Conservation (phyloP, 2,329 filamentous ascomycete genomes). For the Aquanectria penicillioides region DNA sequence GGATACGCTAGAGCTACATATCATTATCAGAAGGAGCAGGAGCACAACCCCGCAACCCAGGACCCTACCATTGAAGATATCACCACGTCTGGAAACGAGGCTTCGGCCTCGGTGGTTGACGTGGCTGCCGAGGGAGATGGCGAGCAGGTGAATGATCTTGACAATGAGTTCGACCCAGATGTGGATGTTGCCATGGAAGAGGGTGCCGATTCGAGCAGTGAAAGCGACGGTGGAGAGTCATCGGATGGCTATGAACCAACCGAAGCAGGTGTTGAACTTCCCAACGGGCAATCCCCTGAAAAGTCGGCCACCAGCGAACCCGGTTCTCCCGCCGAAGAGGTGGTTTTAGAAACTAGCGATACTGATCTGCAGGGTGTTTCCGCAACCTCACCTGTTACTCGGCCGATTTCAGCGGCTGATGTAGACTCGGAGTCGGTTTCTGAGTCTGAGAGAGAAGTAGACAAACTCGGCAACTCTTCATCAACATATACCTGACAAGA, state of each 20-base stretch:
- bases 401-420: constrained; percentile 46
- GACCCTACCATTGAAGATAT: background rate
- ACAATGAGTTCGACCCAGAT: constrained; percentile 22
- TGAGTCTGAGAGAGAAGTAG: constrained; percentile 55
- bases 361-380: constrained; percentile 38
- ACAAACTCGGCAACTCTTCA: constrained; percentile 42
- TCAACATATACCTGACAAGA: constrained; percentile 30
- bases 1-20: background rate
- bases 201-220: constrained; percentile 28
- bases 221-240: constrained; percentile 42
- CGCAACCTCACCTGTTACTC: constrained; percentile 33
- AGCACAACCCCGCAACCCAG: background rate
- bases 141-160: constrained; percentile 1
- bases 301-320: constrained; percentile 13
- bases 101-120: background rate
- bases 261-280: constrained; percentile 46
- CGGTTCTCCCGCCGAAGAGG: constrained; percentile 30
- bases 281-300: constrained; percentile 13
- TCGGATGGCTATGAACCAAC: constrained; percentile 68
- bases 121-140: background rate
- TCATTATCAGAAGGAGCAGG: background rate
- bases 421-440: constrained; percentile 34
- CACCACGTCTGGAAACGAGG: background rate
- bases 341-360: constrained; percentile 40
- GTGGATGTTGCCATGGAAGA: constrained; percentile 40